Conservation (phyloP, 805 yeast species). For the Candida chauliodis region DNA sequence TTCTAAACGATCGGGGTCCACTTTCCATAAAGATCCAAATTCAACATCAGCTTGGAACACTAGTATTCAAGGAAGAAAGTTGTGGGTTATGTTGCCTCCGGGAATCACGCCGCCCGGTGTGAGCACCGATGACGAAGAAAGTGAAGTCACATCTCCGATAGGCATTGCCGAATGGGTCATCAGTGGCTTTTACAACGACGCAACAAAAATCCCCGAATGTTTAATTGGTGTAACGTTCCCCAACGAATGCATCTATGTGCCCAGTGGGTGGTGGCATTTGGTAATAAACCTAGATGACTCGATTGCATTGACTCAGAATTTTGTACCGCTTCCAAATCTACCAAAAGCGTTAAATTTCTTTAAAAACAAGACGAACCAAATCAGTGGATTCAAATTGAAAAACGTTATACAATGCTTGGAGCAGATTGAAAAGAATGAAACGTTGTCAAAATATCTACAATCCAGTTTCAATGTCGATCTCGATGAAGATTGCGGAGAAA, state of each 20-base stretch:
- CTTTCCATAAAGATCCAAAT: conserved; percentile 92
- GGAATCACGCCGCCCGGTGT: conserved; percentile 80
- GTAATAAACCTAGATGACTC: conserved; percentile 81
- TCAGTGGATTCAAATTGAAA: conserved; percentile 72
- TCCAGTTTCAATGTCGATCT: conserved; percentile 16
- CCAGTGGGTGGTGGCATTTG: conserved; percentile 97
- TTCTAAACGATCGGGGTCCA: conserved; percentile 76
- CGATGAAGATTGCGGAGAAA: conserved; percentile 64
- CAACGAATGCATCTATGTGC: conserved; percentile 85
- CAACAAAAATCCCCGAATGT: conserved; percentile 54
- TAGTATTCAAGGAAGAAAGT: conserved; percentile 65
- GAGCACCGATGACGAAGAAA: conserved; percentile 67
- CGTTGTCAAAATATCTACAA: conserved; percentile 17
- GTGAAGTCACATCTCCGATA: conserved; percentile 89
- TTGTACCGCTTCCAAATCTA: conserved; percentile 66
- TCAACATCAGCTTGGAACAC: conserved; percentile 91
- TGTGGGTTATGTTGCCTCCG: conserved; percentile 91
- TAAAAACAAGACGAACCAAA: conserved; percentile 61
- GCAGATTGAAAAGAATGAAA: conserved; percentile 12
- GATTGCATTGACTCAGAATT: conserved; percentile 88
- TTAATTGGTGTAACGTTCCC: conserved; percentile 71
- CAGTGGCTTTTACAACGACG: conserved; percentile 75
- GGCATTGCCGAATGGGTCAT: conserved; percentile 91
- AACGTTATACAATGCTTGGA: conserved; percentile 41
- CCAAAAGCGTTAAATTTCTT: conserved; percentile 65